Evolutionary conservation across 1,284 basidiomycete species (phyloP), one percentile per base, ranked within the genome.

Genomic region (Puccinia polysora): DNA sequence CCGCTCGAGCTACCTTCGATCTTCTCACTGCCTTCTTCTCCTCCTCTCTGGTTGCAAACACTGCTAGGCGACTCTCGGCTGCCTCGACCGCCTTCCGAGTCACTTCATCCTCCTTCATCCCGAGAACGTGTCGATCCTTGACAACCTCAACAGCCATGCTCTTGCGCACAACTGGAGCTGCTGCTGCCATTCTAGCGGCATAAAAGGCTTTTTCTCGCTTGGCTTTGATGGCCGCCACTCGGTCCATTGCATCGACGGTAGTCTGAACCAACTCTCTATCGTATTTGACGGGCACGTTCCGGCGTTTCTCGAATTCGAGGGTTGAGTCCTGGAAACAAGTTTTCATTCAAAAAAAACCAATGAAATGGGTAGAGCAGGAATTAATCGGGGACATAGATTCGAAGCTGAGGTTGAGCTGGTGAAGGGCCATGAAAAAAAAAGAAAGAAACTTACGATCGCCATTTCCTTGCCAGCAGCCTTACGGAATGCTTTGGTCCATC

Each of bases 401-500:
- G n/a, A n/a, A n/a, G n/a, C n/a, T n/a, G n/a, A n/a, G n/a, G n/a
- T n/a, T n/a, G n/a, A n/a, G n/a, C n/a, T n/a, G n/a, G n/a, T n/a
- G n/a, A n/a, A 55, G 50, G 43, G 38, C 45, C 32, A 50, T 53
- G 18, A 53, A 15, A 40, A 50, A 43, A 1, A 53, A 52, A 14
- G 71, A 28, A 20, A 75, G 28, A 28, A 12, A 81, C 89, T 81
- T 78, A 94, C 92, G 78, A 99, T 90, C 14, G 91, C 95, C 96
- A 99, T 99, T 83, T 99, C 96, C 83, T 98, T 99, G 75, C 96
- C 96, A 73, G 93, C 91, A 28, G 96, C 92, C 81, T 95, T 97
- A 77, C 96, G 86, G 86, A 99, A 99, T 18, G 96, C 96, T 82
- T 99, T 99, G 68, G 96, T 99, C 96, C 96, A 99, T 78, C 91